These are phyloP conservation scores for Camelina neglecta DNA, from an alignment of 345 rosid species.

Conservation along the genomic window DNA sequence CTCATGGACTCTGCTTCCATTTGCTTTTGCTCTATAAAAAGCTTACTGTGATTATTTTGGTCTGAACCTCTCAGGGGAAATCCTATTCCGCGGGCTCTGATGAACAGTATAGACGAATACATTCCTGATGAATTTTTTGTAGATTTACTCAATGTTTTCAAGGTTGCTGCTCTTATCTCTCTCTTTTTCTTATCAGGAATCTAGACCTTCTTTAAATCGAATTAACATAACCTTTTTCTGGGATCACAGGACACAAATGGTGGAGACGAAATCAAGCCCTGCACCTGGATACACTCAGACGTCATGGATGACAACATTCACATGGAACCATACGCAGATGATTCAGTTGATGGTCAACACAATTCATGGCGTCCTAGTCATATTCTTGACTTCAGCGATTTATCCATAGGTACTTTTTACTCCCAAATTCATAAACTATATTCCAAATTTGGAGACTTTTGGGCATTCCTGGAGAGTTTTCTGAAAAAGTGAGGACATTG, in stretches of 20 bases:
- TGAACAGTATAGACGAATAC: slow-evolving; percentile 72
- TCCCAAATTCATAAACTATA: neutral
- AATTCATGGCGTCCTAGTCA: slow-evolving; percentile 75
- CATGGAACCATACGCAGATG: slow-evolving; percentile 65
- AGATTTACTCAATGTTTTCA: slow-evolving; percentile 52
- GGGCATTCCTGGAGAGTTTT: neutral
- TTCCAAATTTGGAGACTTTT: neutral
- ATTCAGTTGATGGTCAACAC: slow-evolving; percentile 38
- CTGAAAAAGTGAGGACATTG: slow-evolving; percentile 31
- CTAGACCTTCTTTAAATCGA: neutral
- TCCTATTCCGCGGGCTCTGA: slow-evolving; percentile 71
- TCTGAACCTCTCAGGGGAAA: slow-evolving; percentile 68
- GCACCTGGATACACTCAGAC: slow-evolving; percentile 89
- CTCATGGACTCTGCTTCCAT: slow-evolving; percentile 4
- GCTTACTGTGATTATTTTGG: slow-evolving; percentile 10
- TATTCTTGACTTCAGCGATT: slow-evolving; percentile 84
- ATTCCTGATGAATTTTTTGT: slow-evolving; percentile 72
- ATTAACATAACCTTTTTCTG: slow-evolving; percentile 1
- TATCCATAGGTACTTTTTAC: slow-evolving; percentile 61
- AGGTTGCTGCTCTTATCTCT: slow-evolving; percentile 54
- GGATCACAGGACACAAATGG: slow-evolving; percentile 55
- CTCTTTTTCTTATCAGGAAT: neutral
- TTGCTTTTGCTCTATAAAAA: neutral
- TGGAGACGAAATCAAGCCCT: slow-evolving; percentile 52
- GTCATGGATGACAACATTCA: slow-evolving; percentile 92